Percentiles rank a stretch among this genome's conserved stretches.
phyloP scores from a whole-genome alignment of 2,329 filamentous ascomycete genomes.

The Diaporthe sp. region DNA sequence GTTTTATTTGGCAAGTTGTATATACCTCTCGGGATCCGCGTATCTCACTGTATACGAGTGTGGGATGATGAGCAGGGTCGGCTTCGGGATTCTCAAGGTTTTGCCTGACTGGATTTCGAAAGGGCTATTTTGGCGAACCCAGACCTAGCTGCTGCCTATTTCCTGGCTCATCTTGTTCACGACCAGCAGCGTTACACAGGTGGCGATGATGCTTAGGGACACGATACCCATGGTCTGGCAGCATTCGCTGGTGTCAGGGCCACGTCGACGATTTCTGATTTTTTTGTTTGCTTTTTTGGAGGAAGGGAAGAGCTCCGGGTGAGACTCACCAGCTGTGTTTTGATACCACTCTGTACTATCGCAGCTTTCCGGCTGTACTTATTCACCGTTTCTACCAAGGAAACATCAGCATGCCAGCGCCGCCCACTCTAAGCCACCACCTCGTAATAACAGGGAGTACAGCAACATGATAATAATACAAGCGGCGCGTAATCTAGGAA shows the following conservation, averaged over 20 bases:
- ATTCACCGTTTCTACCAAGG: slow-evolving; percentile 72
- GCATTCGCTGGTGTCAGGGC: slow-evolving; percentile 19
- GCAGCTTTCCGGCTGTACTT: slow-evolving; percentile 85
- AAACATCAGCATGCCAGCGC: neutral
- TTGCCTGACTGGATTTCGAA: neutral
- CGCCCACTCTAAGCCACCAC: no score
- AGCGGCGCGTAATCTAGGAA: neutral
- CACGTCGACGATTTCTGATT: neutral
- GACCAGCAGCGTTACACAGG: slow-evolving; percentile 74
- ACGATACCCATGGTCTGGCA: slow-evolving; percentile 73
- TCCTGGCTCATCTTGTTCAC: slow-evolving; percentile 56
- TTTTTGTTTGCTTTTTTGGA: no score
- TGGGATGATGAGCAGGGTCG: neutral
- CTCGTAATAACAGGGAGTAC: neutral
- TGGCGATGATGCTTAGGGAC: slow-evolving; percentile 73
- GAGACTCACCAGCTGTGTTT: slow-evolving; percentile 81
- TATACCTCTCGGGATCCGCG: slow-evolving; percentile 12
- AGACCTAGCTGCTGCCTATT: slow-evolving; percentile 39
- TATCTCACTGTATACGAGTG: neutral
- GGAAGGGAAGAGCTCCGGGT: neutral
- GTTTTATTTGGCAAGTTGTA: slow-evolving; percentile 27
- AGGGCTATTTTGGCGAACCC: neutral
- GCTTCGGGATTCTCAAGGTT: neutral
- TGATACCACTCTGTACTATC: slow-evolving; percentile 93
- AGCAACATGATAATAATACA: neutral